Base-by-base conservation (phyloP, 768 basidiomycete genomes). In the Mycena metata region DNA sequence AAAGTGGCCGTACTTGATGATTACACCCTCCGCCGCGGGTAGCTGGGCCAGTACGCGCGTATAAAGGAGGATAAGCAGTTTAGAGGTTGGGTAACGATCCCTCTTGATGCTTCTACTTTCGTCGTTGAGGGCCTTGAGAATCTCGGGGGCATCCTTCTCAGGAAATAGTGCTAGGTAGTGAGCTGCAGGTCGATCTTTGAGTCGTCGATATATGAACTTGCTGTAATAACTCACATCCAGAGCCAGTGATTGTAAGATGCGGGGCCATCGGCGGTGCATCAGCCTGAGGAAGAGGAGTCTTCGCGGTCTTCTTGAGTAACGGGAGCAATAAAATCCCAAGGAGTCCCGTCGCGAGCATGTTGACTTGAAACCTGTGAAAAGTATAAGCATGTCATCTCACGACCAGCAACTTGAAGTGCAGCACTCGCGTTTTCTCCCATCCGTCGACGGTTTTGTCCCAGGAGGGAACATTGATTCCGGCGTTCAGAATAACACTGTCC, bases 311-410 rank as follows among this genome's bases (percentile, higher is more conserved):
- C 7, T 57, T 43, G 2, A 67, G 60, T 23, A 61, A 19, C 5
- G 66, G 66, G 9, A 67, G 54, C 10, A 67, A 21, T 13, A 67
- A 47, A n/a, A 62, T 26, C 17, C 60, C 66, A 19, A 67, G 46
- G 7, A 67, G 54, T 8, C 66, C 66, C 3, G 66, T 67, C 12
- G 66, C 26, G 21, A 67, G 52, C 6, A 23, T 45, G 47, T 67
- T 67, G 51, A 67, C 45, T 67, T 66, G 64, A 5, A 66, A 17
- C 13, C 64, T 66, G 39, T 41, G 7, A 15, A 11, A 9, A n/a
- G 3, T 11, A 19, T 30, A n/a, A 35, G 36, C 5, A 7, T 23
- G n/a, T 15, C 17, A 45, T 11, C 30, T 19, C 9, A 36, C 15
- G 23, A 26, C 41, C 21, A 36, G 13, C 16, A 50, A 26, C n/a